Conservation (phyloP, 768 basidiomycete species). For the Trametes elegans region DNA sequence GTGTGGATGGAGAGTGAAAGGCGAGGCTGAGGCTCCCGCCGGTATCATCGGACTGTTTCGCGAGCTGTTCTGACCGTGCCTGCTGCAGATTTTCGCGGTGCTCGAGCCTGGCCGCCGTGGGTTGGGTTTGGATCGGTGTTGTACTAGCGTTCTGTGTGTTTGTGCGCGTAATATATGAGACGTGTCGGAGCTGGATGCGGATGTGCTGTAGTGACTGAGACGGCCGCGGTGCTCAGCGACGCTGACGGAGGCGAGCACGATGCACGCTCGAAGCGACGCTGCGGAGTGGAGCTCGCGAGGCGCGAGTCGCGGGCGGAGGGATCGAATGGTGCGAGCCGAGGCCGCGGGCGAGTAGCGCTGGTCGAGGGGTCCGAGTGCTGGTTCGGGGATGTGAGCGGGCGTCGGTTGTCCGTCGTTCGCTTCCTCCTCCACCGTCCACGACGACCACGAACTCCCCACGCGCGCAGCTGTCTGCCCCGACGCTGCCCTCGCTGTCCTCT, state of each 20-base stretch:
- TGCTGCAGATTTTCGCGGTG: background rate
- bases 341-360: slow-evolving; percentile 10
- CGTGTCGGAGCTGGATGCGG: background rate
- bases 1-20: slow-evolving; percentile 78
- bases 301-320: too few relatives aligned
- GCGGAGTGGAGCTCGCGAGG: too few relatives aligned
- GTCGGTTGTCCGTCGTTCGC: slow-evolving; percentile 11
- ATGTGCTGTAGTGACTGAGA: background rate
- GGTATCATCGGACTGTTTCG: background rate
- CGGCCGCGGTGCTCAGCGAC: too few relatives aligned
- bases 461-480: slow-evolving; percentile 6
- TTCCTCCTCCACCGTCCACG: slow-evolving; percentile 8
- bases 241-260: background rate
- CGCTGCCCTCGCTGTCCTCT: slow-evolving; percentile 10
- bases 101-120: background rate
- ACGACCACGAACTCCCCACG: slow-evolving; percentile 4
- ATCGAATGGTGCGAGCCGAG: slow-evolving; percentile 8
- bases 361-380: too few relatives aligned
- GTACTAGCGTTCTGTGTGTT: background rate
- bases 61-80: slow-evolving; percentile 3
- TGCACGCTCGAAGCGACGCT: background rate
- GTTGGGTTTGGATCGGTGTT: background rate
- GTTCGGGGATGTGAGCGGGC: slow-evolving; percentile 7
- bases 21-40: slow-evolving; percentile 73
- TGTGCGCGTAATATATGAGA: too few relatives aligned